Evolutionary conservation across 1,139 yeast genomes (phyloP).

Genomic region (Casaregolazyma suthepensis): DNA sequence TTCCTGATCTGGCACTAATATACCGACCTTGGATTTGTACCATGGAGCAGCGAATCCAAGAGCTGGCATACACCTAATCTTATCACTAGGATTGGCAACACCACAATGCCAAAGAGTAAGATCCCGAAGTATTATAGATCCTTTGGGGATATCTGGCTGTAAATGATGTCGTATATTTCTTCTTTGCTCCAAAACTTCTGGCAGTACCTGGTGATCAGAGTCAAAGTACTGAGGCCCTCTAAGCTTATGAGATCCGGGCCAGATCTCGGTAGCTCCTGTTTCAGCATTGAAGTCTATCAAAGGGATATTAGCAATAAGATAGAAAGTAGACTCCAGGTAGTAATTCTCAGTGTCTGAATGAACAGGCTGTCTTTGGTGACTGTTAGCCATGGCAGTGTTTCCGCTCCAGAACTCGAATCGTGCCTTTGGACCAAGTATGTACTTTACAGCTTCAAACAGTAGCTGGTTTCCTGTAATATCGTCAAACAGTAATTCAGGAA

Average conservation of each 20-base stretch:
- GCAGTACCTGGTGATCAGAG: conserved; percentile 2
- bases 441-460: conserved; percentile 15
- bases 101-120: conserved; percentile 17
- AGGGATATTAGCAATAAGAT: conserved; percentile 14
- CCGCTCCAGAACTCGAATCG: conserved; percentile 20
- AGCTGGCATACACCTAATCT: conserved; percentile 14
- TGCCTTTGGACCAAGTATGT: conserved; percentile 17
- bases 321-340: conserved; percentile 9
- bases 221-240: background rate
- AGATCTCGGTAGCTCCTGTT: conserved; percentile 17
- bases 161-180: conserved; percentile 11
- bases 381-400: conserved; percentile 19
- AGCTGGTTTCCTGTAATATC: conserved; percentile 17
- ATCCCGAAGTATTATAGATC: conserved; percentile 16
- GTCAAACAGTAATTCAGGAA: conserved; percentile 13
- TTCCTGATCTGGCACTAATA: conserved; percentile 15
- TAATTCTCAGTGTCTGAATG: conserved; percentile 11
- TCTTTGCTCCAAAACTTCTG: conserved; percentile 10
- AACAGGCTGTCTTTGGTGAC: conserved; percentile 10
- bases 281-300: conserved; percentile 12
- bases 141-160: conserved; percentile 14
- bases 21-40: conserved; percentile 12
- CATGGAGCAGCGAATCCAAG: conserved; percentile 14
- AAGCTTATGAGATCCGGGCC: conserved; percentile 16
- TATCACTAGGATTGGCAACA: conserved; percentile 14